phyloP scores from a whole-genome alignment of 2,329 filamentous ascomycete species.

The Bipolaris gigantea region DNA sequence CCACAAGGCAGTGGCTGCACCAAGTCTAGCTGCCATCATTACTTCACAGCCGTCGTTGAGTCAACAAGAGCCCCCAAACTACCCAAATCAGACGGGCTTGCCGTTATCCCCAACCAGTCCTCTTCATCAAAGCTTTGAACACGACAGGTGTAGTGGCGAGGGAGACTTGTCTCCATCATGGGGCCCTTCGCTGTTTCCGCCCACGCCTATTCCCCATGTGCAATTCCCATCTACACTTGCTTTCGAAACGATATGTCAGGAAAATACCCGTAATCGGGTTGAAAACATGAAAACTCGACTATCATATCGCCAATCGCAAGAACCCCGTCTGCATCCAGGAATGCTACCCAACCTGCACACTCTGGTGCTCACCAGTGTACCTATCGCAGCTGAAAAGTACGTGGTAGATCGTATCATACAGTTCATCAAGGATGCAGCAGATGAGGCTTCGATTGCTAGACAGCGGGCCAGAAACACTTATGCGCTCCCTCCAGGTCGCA shows the following conservation, averaged over 20 bases:
- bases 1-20: neutral
- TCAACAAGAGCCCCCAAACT: slow-evolving; percentile 49
- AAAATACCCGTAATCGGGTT: slow-evolving; percentile 29
- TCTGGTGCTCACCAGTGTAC: slow-evolving; percentile 60
- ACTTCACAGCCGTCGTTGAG: slow-evolving; percentile 40
- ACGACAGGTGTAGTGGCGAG: slow-evolving; percentile 1
- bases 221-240: neutral
- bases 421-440: slow-evolving; percentile 60
- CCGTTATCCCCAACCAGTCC: slow-evolving; percentile 23
- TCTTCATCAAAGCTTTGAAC: slow-evolving; percentile 7
- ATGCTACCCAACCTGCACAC: slow-evolving; percentile 58
- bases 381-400: slow-evolving; percentile 48
- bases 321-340: slow-evolving; percentile 54
- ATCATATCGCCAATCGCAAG: slow-evolving; percentile 37
- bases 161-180: too few relatives aligned
- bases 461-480: slow-evolving; percentile 60
- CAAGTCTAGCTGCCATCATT: slow-evolving; percentile 22
- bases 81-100: slow-evolving; percentile 47
- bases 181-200: neutral
- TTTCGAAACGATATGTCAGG: slow-evolving; percentile 17
- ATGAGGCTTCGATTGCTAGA: slow-evolving; percentile 57
- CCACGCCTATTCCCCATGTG: slow-evolving; percentile 3
- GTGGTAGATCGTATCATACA: slow-evolving; percentile 49
- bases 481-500: slow-evolving; percentile 59
- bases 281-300: slow-evolving; percentile 37